Evolutionary conservation across 2,329 filamentous ascomycete genomes (phyloP), one percentile per base, ranked within the genome.

Genomic region (Exserohilum turcica): DNA sequence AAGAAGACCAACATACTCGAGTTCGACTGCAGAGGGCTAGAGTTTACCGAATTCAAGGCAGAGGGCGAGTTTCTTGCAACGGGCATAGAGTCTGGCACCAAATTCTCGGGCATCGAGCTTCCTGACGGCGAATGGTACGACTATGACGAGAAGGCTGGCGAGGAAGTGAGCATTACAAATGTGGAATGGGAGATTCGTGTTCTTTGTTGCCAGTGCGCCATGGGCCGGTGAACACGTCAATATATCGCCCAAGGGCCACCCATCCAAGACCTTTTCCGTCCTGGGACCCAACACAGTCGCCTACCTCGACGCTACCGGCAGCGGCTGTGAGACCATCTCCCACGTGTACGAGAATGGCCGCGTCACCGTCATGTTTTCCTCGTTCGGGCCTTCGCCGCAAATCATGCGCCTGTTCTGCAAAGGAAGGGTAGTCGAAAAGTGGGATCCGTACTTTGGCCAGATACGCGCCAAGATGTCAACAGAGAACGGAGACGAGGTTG

Each of bases 91-190:
- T 92, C 91, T 0, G 82, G 81, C 8, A 94, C 90, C 35, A 90
- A 91, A 66, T 99, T 99, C 69, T 81, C 85, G 0, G 85, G 78
- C 5, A 89, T 97, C 48, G 92, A 97, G 63, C 77, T 99, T 49
- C 80, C 80, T 0, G 94, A 99, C 24, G 93, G 90, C 21, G 94
- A 99, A 67, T 99, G 94, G 94, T 99, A 89, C 75, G 93, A 97
- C 66, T 99, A 97, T 68, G 92, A 97, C 64, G 92, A 97, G 77
- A 97, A 97, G 79, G 84, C 90, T 0, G 83, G 88, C 0, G 91
- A 96, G 43, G 92, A 97, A 75, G 92, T 97, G 40, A 94, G 90
- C 74, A 92, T 97, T 73, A 93, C 91, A 72, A 90, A 94, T 27
- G 75, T 96, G 49, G 90, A 85, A 57, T 99, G 92, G 91, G 87